A percentile compares a stretch with the other conserved stretches of the same genome.
Conservation (phyloP, 1,284 basidiomycete genomes). For the Bjerkandera adusta region DNA sequence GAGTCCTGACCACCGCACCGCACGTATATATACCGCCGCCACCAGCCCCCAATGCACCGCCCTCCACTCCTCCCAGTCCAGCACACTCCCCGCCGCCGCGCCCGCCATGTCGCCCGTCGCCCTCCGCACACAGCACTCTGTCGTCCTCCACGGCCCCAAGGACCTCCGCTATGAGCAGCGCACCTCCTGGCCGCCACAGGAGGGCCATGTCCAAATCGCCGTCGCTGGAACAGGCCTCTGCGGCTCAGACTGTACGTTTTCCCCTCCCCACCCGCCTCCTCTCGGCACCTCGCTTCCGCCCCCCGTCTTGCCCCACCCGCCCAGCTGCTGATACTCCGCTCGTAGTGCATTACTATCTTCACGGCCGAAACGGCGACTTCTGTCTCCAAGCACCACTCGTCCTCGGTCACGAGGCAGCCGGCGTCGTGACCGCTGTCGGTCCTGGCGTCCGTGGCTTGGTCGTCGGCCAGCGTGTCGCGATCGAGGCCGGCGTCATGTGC, state of each 20-base stretch:
- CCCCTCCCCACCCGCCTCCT: constrained; percentile 3
- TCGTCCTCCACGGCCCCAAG: constrained; percentile 68
- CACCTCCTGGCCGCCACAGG: constrained; percentile 61
- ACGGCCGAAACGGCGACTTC: constrained; percentile 92
- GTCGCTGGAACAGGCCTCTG: constrained; percentile 88
- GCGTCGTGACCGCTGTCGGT: constrained; percentile 75
- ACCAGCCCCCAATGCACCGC: background rate
- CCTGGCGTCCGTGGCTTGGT: constrained; percentile 49
- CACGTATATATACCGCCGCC: no score
- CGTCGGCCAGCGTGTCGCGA: constrained; percentile 88
- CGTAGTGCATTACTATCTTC: constrained; percentile 84
- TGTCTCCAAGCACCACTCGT: constrained; percentile 81
- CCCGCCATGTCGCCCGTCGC: constrained; percentile 55
- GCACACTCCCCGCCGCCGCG: constrained; percentile 13
- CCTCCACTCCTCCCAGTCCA: constrained; percentile 14
- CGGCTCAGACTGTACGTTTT: constrained; percentile 76
- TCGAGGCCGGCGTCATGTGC: constrained; percentile 93
- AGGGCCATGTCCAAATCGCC: constrained; percentile 70
- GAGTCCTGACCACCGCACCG: no score
- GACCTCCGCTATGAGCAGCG: constrained; percentile 75
- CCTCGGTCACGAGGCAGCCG: constrained; percentile 91
- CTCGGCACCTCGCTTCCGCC: constrained; percentile 5
- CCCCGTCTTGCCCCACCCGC: background rate
- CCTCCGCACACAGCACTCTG: constrained; percentile 55
- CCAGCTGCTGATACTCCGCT: background rate